These are phyloP conservation scores for Aureobasidium pullulans DNA, from an alignment of 2,329 filamentous ascomycete species.

Conservation along the genomic window DNA sequence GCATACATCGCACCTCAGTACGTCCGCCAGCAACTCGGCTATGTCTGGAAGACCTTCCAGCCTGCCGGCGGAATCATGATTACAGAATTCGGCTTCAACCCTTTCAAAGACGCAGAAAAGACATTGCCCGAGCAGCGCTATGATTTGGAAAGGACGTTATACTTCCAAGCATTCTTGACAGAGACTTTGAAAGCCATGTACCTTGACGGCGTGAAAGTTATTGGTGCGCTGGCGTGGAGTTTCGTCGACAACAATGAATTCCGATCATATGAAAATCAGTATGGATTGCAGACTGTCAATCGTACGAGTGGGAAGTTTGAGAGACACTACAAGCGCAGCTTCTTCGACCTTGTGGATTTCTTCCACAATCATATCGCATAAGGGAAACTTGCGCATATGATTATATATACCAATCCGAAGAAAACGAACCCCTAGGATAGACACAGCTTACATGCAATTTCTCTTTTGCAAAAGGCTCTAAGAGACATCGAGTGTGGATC, in stretches of 20 bases:
- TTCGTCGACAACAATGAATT: slow-evolving; percentile 37
- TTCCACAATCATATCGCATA: too few species aligned
- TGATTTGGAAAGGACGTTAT: slow-evolving; percentile 46
- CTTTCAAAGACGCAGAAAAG: slow-evolving; percentile 41
- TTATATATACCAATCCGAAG: too few species aligned
- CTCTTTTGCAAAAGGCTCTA: too few species aligned
- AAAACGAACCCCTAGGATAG: too few species aligned
- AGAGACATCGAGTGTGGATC: too few species aligned
- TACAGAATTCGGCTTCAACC: slow-evolving; percentile 30
- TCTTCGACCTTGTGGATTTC: slow-evolving; percentile 29
- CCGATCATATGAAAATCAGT: slow-evolving; percentile 42
- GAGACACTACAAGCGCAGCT: slow-evolving; percentile 29
- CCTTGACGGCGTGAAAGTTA: slow-evolving; percentile 26
- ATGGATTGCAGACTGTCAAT: slow-evolving; percentile 46
- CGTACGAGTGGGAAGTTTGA: slow-evolving; percentile 26
- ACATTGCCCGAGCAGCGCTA: slow-evolving; percentile 44
- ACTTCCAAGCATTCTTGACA: slow-evolving; percentile 43
- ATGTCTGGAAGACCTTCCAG: slow-evolving; percentile 52
- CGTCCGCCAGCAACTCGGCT: slow-evolving; percentile 49
- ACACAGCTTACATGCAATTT: too few species aligned
- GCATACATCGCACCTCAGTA: slow-evolving; percentile 53
- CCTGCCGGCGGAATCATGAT: slow-evolving; percentile 29
- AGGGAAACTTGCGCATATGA: too few species aligned
- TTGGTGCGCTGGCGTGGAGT: slow-evolving; percentile 28
- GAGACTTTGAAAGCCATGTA: slow-evolving; percentile 26